phyloP scores from a whole-genome alignment of 2,329 filamentous ascomycete genomes.

The Exophiala aquamarina region DNA sequence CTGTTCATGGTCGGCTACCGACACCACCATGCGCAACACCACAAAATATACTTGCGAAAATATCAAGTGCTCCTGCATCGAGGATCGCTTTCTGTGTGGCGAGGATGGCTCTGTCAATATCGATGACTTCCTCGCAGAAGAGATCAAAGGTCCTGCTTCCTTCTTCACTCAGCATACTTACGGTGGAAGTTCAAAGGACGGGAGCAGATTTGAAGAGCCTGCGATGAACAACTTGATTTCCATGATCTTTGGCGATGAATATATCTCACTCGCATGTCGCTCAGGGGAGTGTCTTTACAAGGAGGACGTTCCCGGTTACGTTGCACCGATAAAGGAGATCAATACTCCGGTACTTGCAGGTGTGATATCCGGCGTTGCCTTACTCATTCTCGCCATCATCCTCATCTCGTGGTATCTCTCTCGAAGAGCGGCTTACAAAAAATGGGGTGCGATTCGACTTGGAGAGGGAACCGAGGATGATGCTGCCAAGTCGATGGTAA shows the following conservation, averaged over 20 bases:
- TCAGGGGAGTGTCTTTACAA: slow-evolving; percentile 91
- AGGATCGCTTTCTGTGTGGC: slow-evolving; percentile 90
- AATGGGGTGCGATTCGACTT: slow-evolving; percentile 73
- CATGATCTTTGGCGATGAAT: slow-evolving; percentile 84
- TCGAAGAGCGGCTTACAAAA: slow-evolving; percentile 61
- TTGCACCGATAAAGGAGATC: slow-evolving; percentile 85
- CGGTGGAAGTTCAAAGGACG: slow-evolving; percentile 60
- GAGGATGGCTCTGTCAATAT: slow-evolving; percentile 90
- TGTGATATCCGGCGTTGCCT: slow-evolving; percentile 79
- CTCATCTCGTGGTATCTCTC: slow-evolving; percentile 85
- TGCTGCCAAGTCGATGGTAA: slow-evolving; percentile 77
- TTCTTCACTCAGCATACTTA: slow-evolving; percentile 68
- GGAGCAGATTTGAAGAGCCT: slow-evolving; percentile 86
- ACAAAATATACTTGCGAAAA: slow-evolving; percentile 84
- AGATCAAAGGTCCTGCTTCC: slow-evolving; percentile 82
- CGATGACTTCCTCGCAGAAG: slow-evolving; percentile 77
- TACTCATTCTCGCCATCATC: slow-evolving; percentile 88
- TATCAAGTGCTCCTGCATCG: slow-evolving; percentile 83
- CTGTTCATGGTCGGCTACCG: slow-evolving; percentile 72
- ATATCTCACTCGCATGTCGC: slow-evolving; percentile 78
- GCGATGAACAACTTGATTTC: slow-evolving; percentile 89
- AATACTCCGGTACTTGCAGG: slow-evolving; percentile 95
- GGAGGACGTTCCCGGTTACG: slow-evolving; percentile 89
- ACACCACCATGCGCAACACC: slow-evolving; percentile 69
- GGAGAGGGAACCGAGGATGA: slow-evolving; percentile 87